These are phyloP conservation scores for Thelonectria discophora DNA, from an alignment of 2,329 filamentous ascomycete genomes.

Conservation along the genomic window DNA sequence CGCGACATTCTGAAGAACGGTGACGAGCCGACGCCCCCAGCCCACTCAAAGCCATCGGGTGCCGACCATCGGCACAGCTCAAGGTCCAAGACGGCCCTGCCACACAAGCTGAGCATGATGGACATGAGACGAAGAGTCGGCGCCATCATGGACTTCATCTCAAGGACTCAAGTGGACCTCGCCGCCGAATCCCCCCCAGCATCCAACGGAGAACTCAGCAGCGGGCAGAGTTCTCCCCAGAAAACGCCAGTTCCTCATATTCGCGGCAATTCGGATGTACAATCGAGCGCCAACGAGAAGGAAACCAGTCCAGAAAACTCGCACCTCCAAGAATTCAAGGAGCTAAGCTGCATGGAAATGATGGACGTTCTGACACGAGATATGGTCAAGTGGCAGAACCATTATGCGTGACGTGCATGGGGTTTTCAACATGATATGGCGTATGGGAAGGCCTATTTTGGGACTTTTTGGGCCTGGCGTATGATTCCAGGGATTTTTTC, in stretches of 20 bases:
- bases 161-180: constrained; percentile 86
- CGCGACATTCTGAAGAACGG: constrained; percentile 54
- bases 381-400: constrained; percentile 85
- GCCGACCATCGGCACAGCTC: constrained; percentile 63
- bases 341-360: constrained; percentile 84
- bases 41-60: constrained; percentile 47
- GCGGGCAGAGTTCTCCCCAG: constrained; percentile 53
- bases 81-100: constrained; percentile 61
- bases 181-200: constrained; percentile 68
- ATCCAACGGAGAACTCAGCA: constrained; percentile 48
- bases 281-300: constrained; percentile 37
- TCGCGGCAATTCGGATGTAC: constrained; percentile 46
- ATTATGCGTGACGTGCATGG: constrained; percentile 59
- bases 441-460: constrained; percentile 15
- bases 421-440: not conserved
- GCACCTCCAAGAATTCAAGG: constrained; percentile 69
- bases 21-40: constrained; percentile 46
- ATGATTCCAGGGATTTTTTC: constrained; percentile 31
- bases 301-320: constrained; percentile 37
- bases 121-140: constrained; percentile 88
- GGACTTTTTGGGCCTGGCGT: constrained; percentile 13
- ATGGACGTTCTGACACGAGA: constrained; percentile 86
- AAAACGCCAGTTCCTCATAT: constrained; percentile 49
- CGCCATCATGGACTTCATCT: constrained; percentile 89
- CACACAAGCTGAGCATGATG: constrained; percentile 80